Base-by-base conservation (phyloP, 345 rosid species). In the Populus simonii region DNA sequence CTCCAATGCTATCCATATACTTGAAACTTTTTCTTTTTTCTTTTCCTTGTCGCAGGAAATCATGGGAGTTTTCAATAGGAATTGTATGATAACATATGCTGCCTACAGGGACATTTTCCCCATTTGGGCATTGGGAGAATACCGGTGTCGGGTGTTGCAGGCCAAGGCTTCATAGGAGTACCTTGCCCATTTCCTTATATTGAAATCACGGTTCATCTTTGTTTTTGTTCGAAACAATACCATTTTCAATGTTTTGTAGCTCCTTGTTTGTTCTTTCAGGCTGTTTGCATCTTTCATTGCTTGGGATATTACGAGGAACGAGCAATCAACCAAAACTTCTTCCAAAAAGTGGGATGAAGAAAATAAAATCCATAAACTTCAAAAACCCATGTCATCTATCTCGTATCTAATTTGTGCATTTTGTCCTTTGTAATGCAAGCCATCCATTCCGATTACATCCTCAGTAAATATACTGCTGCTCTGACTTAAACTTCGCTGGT, bases 81-180 rank as follows among this genome's bases (percentile, higher is more conserved):
- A 87, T 29, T 90, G 93, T 16, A 88, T 86, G 94, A 89, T 92
- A 66, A 87, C 86, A 73, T 92, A 88, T 70, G 83, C 93, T 1
- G 87, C 89, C 55, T 90, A 89, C 78, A 78, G 88, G 72, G 85
- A 86, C 68, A 90, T 88, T 31, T 92, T 90, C 38, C 92, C 92
- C 31, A 72, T 90, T 27, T 89, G 92, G 94, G 97, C 94, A 10
- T 78, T 89, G 22, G 94, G 93, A 75, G 88, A 87, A 73, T 92
- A 89, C 68, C 82, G 25, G 47, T 84, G 79, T 33, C 80, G 82
- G 7, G 86, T 88, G 53, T 76, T 83, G 83, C 62, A 65, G 9
- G 38, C 31, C 11, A 73, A 57, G 15, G 53, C 43, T 25, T 76
- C 79, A 5, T 76, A 17, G 62, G 53, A 76, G 43, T 6, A 29